Evolutionary conservation across 2,329 filamentous ascomycete genomes (phyloP).

Genomic region (Neoascochyta sp.): DNA sequence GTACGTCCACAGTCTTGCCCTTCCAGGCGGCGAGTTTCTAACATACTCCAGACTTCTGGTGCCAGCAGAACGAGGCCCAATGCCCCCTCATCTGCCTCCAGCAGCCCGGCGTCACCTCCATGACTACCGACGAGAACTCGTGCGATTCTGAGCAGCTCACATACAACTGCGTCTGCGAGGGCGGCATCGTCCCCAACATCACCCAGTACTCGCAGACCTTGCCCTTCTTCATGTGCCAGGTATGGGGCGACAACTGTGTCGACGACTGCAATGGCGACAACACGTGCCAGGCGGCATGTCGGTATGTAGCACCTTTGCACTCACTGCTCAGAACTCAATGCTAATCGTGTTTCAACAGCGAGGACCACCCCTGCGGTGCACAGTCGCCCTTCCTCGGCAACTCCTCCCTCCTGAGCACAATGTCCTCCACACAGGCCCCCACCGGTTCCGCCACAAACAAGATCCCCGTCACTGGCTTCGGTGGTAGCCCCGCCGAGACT

Average conservation of each 20-base stretch:
- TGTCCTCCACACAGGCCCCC: conserved; percentile 41
- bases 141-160: conserved; percentile 60
- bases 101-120: conserved; percentile 43
- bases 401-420: conserved; percentile 48
- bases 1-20: conserved; percentile 41
- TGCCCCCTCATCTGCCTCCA: conserved; percentile 74
- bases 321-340: too few relatives aligned
- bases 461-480: conserved; percentile 32
- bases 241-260: conserved; percentile 69
- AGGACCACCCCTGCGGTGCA: conserved; percentile 71
- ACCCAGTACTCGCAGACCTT: conserved; percentile 75
- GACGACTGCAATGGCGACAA: conserved; percentile 54
- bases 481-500: conserved; percentile 18
- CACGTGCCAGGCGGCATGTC: conserved; percentile 59
- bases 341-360: conserved; percentile 13
- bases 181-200: conserved; percentile 65
- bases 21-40: conserved; percentile 7
- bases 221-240: conserved; percentile 71
- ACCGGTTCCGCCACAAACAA: conserved; percentile 27
- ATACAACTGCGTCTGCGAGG: conserved; percentile 70
- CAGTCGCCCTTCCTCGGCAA: conserved; percentile 60
- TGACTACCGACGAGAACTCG: conserved; percentile 56
- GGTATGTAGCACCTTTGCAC: too few relatives aligned
- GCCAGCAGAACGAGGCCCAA: conserved; percentile 56
- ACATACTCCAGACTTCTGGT: conserved; percentile 57